Percentiles rank a stretch among this genome's conserved stretches.
phyloP scores from a whole-genome alignment of 2,329 filamentous ascomycete genomes.

The Pseudocercospora macadamiae region DNA sequence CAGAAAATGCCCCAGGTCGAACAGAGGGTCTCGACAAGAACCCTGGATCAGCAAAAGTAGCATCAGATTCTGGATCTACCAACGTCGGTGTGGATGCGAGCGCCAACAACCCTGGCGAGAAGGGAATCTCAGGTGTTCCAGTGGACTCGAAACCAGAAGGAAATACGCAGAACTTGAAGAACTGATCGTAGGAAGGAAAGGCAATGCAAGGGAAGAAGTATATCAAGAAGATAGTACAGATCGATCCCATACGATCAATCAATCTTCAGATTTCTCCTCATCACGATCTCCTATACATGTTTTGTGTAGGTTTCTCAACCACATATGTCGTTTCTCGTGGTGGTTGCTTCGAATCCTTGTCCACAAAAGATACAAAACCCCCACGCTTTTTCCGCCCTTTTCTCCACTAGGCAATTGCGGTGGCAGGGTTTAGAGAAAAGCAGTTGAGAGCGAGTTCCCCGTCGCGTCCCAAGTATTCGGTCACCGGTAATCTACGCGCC shows the following conservation, averaged over 20 bases:
- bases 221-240: background rate
- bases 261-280: no score
- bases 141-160: constrained; percentile 28
- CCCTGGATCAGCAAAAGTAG: constrained; percentile 39
- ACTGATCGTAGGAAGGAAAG: constrained; percentile 7
- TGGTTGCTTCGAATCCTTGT: background rate
- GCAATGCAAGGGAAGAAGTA: background rate
- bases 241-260: background rate
- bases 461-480: background rate
- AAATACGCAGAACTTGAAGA: constrained; percentile 33
- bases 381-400: background rate
- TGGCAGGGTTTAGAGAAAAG: background rate
- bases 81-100: constrained; percentile 36
- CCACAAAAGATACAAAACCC: no score
- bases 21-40: constrained; percentile 28
- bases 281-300: background rate
- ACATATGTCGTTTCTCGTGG: background rate
- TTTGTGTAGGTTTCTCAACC: background rate
- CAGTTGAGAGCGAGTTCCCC: background rate
- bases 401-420: background rate
- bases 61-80: constrained; percentile 39
- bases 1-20: constrained; percentile 38
- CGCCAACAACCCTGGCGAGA: constrained; percentile 40
- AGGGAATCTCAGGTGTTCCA: constrained; percentile 38
- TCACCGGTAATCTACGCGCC: no score